These are phyloP conservation scores for Psidium guajava DNA, from an alignment of 345 rosid genomes.

Conservation along the genomic window DNA sequence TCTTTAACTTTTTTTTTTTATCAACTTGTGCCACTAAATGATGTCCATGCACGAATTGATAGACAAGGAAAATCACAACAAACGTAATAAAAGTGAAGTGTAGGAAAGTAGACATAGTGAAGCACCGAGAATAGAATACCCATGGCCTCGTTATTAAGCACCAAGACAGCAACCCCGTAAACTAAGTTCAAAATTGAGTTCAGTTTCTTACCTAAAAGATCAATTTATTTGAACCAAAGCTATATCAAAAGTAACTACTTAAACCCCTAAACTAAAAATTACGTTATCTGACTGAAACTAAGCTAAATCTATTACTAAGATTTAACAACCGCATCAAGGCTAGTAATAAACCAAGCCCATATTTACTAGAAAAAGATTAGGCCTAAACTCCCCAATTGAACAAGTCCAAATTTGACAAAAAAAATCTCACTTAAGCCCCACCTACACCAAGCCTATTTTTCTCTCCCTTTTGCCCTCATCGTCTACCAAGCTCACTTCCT, in stretches of 20 bases:
- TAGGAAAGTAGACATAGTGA: not conserved
- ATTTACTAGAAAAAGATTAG: not conserved
- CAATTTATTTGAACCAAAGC: not conserved
- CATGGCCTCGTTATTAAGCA: not conserved
- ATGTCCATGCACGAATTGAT: not conserved
- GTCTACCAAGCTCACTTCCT: not conserved
- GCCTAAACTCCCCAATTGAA: not conserved
- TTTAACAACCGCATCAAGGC: not conserved
- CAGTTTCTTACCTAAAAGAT: not conserved
- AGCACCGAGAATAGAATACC: not conserved
- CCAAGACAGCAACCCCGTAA: not conserved
- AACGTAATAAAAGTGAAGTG: not conserved
- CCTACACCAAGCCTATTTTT: not conserved
- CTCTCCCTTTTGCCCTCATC: not conserved
- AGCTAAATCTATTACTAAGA: not conserved
- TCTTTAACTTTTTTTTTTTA: not conserved
- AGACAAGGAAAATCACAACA: not conserved
- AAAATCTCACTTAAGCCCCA: not conserved
- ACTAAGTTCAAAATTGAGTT: not conserved
- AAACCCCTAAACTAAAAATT: not conserved
- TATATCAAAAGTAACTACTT: not conserved
- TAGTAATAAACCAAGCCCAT: not conserved
- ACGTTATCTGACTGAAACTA: not conserved
- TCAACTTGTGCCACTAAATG: not conserved
- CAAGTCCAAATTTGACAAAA: not conserved